Evolutionary conservation across 164 flowering plant species (phyloP), one percentile per base, ranked within the genome.

Genomic region (Vitis labrusca): DNA sequence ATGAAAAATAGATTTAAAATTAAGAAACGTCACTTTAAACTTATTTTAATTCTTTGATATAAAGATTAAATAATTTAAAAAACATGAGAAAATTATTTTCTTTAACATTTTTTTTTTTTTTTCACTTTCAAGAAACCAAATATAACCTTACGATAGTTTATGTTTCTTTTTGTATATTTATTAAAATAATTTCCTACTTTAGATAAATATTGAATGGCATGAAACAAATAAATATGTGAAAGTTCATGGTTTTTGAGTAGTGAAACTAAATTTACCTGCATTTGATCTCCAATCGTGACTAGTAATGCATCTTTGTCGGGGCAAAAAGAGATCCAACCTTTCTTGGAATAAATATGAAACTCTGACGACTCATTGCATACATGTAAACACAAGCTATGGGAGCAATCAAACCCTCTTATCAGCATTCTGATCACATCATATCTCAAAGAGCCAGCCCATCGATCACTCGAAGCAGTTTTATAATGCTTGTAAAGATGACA

Each of bases 331-430:
- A 81, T 66, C 97, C 94, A 91, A 3, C 96, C 94, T 78, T 85
- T 90, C 89, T 89, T 91, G 50, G 92, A 85, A 81, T 90, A 91
- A 12, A 89, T 81, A 76, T 88, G 96, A 51, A 94, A 94, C 66
- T 86, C 88, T 0, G 91, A 80, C 1, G 83, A 72, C 0, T 81
- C 91, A 56, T 84, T 73, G 61, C 85, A 86, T 0, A 85, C 7
- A 67, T 94, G 94, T 61, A 89, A 15, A 51, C 86, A 79, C 50
- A 94, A 71, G 27, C 91, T 84, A 72, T 92, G 96, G 44, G 93
- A 77, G 74, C 79, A 79, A 67, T 92, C 93, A 4, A 85, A 79
- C 32, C 94, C 90, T 27, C 85, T 78, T 27, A 94, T 80, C 78
- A 90, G 80, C 94, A 87, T 89, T 61, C 90, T 74, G 0, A 94